Base-by-base conservation (phyloP, 2,329 filamentous ascomycete genomes). In the Botrytis hyacinthi region DNA sequence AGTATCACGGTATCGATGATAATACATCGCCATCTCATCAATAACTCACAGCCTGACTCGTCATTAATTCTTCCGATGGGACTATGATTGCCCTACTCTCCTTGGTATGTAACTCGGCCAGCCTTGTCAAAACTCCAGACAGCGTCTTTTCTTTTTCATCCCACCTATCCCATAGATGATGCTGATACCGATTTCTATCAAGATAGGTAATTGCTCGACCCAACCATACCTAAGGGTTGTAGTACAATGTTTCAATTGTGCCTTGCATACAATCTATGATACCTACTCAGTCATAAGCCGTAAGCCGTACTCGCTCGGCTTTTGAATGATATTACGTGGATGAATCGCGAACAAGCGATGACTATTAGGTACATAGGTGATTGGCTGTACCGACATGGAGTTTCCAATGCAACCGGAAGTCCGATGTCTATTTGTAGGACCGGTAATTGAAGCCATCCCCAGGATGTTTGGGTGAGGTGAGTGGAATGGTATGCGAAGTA, bases 191-290 rank as follows among this genome's bases (percentile, higher is more conserved):
- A 63, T 18, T 44, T 44, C 2, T 6, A 10, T 63, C 26, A 29
- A 40, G 35, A 44, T 40, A 44, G 61, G 26, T 12, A 29, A 62
- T 62, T 18, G 35, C 37, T 42, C 22, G 60, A 40, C 35, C 60
- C 8, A 60, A 60, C 57, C 29, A 57, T 57, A 29, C 48, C 48
- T 7, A 40, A n/a, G 26, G 29, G 37, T 42, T 42, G 60, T 42
- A 6, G 60, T 20, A 42, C 60, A 29, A 63, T 63, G 60, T 63
- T 63, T 63, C 60, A 40, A 63, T 42, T 29, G 60, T 63, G 60
- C 60, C 37, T 62, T 62, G 60, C 60, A 62, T 62, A 4, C 48
- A n/a, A n/a, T 51, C 48, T 51, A n/a, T n/a, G 14, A 51, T 16
- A n/a, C 48, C 26, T 51, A n/a, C 48, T n/a, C 48, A 48, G 44